Percentiles rank a stretch among this genome's conserved stretches.
Evolutionary conservation across 2,329 filamentous ascomycete genomes (phyloP).

Genomic region (Fusarium cyanostomum): DNA sequence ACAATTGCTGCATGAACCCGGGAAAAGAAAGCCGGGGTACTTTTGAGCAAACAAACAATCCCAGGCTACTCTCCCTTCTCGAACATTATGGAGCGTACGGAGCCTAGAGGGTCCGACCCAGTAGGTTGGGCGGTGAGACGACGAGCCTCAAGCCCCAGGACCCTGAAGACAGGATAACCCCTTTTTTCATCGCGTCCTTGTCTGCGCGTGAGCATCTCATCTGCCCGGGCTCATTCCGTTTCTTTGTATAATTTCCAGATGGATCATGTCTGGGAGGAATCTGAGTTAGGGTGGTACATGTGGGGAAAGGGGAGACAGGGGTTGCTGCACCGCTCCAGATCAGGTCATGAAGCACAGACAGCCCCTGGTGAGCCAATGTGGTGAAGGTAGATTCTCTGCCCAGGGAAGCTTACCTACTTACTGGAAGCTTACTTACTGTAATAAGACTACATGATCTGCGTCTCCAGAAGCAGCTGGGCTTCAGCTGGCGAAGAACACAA

Average conservation of each 20-base stretch:
- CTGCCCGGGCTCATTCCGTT: slow-evolving; percentile 17
- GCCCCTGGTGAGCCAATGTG: slow-evolving; percentile 37
- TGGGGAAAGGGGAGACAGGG: slow-evolving; percentile 30
- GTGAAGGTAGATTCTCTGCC: slow-evolving; percentile 1
- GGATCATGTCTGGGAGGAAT: slow-evolving; percentile 19
- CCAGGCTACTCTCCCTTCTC: slow-evolving; percentile 1
- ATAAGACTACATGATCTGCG: too few relatives aligned
- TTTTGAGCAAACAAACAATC: neutral
- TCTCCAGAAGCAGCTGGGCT: too few relatives aligned
- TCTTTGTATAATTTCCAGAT: slow-evolving; percentile 21
- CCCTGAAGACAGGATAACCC: slow-evolving; percentile 26
- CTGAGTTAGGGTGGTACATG: slow-evolving; percentile 9
- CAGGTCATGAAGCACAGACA: slow-evolving; percentile 29
- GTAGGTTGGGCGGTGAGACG: slow-evolving; percentile 34
- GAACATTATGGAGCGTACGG: slow-evolving; percentile 15
- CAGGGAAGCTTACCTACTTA: neutral
- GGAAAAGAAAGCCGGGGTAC: slow-evolving; percentile 2
- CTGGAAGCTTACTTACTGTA: too few relatives aligned
- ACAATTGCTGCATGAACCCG: neutral
- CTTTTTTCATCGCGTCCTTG: slow-evolving; percentile 14
- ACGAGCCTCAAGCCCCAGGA: slow-evolving; percentile 17
- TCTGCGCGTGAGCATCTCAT: slow-evolving; percentile 34
- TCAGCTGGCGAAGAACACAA: neutral
- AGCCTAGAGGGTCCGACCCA: slow-evolving; percentile 18
- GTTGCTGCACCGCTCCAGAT: slow-evolving; percentile 27